A percentile compares a stretch with the other conserved stretches of the same genome.
Evolutionary conservation across 257 asterid species (phyloP).

Genomic region (Verbena officinalis): DNA sequence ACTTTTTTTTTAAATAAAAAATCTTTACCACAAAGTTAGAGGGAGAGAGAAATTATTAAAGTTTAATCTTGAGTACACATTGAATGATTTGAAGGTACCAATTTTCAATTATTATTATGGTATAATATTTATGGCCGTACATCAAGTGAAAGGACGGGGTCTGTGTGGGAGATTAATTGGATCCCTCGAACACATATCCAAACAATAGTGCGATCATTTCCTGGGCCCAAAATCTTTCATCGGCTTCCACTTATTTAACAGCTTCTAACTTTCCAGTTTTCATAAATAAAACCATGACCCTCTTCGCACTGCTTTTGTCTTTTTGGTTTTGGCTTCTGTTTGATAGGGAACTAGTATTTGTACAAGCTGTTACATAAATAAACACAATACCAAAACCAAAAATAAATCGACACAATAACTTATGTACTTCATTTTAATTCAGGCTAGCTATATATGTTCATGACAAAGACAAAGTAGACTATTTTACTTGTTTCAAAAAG

Average conservation of each 20-base stretch:
- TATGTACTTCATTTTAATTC: too few relatives aligned
- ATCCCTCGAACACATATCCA: constrained; percentile 38
- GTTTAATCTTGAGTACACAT: too few relatives aligned
- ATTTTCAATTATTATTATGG: neutral
- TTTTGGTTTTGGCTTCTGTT: neutral
- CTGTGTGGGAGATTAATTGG: constrained; percentile 36
- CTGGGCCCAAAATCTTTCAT: constrained; percentile 20
- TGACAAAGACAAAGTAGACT: too few relatives aligned
- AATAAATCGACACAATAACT: too few relatives aligned
- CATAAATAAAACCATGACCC: neutral
- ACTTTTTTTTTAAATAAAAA: too few relatives aligned
- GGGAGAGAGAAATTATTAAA: too few relatives aligned
- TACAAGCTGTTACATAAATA: neutral
- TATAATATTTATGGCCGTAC: constrained; percentile 32
- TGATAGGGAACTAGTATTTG: neutral
- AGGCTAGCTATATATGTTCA: too few relatives aligned
- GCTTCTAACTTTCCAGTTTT: neutral
- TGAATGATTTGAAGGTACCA: too few relatives aligned
- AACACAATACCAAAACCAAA: too few relatives aligned
- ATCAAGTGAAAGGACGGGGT: constrained; percentile 39
- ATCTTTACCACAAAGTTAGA: too few relatives aligned
- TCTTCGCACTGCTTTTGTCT: neutral
- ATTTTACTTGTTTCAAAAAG: too few relatives aligned
- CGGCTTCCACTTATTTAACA: constrained; percentile 22
- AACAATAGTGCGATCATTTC: constrained; percentile 24